phyloP scores from a whole-genome alignment of 1,284 basidiomycete species.

The Chondrostereum purpureum region DNA sequence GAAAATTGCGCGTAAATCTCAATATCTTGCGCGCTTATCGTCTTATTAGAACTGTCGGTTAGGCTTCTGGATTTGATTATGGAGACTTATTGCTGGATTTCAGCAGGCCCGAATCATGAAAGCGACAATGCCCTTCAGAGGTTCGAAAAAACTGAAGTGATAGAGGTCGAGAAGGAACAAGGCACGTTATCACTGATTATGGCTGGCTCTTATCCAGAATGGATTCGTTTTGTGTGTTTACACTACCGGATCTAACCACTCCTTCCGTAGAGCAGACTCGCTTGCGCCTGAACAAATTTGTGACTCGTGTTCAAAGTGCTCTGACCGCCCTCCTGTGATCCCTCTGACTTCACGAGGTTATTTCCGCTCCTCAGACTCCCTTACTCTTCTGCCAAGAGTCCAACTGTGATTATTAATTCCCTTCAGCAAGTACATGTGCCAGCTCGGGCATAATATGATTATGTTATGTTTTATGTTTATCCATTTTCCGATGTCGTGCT shows the following conservation, averaged over 20 bases:
- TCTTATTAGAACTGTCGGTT: slow-evolving; percentile 29
- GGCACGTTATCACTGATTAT: slow-evolving; percentile 39
- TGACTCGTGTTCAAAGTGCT: slow-evolving; percentile 30
- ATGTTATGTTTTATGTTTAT: no score
- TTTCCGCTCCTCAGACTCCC: no score
- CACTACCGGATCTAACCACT: no score
- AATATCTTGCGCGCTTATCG: no score
- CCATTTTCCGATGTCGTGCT: no score
- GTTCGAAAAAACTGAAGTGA: slow-evolving; percentile 39
- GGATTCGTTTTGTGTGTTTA: background rate
- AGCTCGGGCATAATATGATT: no score
- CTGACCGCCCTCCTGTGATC: slow-evolving; percentile 24
- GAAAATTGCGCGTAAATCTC: no score
- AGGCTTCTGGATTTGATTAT: slow-evolving; percentile 43
- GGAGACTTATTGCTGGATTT: slow-evolving; percentile 49
- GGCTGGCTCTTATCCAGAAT: slow-evolving; percentile 20
- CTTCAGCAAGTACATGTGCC: no score
- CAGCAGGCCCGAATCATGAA: slow-evolving; percentile 42
- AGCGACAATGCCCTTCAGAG: slow-evolving; percentile 32
- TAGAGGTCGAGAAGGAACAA: slow-evolving; percentile 49
- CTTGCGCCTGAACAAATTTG: slow-evolving; percentile 29
- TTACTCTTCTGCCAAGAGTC: no score
- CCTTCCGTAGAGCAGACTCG: slow-evolving; percentile 36
- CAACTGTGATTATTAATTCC: no score
- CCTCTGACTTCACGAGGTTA: no score